phyloP scores from a whole-genome alignment of 306 rosid genomes.

The Lathyrus sativus region DNA sequence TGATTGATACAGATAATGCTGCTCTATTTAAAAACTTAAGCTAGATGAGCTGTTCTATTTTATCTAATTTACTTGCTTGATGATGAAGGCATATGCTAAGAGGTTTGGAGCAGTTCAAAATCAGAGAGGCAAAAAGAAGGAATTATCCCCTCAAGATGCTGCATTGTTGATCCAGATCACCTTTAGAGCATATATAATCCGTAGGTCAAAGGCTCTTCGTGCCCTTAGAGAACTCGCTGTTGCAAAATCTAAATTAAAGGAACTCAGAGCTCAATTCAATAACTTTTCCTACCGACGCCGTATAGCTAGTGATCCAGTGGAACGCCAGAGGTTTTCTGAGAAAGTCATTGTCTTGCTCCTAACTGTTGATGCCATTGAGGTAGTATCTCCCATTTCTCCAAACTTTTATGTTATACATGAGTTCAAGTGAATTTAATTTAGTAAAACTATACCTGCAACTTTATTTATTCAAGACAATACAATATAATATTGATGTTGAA shows the following conservation, averaged over 20 bases:
- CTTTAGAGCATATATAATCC: slow-evolving; percentile 77
- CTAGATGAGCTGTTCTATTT: slow-evolving; percentile 11
- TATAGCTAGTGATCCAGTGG: slow-evolving; percentile 64
- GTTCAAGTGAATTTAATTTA: not conserved
- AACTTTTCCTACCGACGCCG: slow-evolving; percentile 67
- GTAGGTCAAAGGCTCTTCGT: slow-evolving; percentile 78
- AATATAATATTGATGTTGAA: no score
- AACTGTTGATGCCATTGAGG: slow-evolving; percentile 92
- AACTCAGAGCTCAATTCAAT: slow-evolving; percentile 71
- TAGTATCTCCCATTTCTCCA: slow-evolving; percentile 28
- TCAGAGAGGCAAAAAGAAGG: slow-evolving; percentile 78
- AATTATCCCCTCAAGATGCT: slow-evolving; percentile 84
- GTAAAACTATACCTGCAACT: not conserved
- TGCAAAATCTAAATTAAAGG: slow-evolving; percentile 85
- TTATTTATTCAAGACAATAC: no score
- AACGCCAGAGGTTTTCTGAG: slow-evolving; percentile 80
- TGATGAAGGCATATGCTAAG: slow-evolving; percentile 73
- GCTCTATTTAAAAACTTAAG: not conserved
- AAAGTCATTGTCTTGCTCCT: slow-evolving; percentile 86
- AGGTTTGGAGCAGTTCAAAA: slow-evolving; percentile 57
- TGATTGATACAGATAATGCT: not conserved
- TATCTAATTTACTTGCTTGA: slow-evolving; percentile 32
- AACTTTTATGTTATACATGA: slow-evolving; percentile 10
- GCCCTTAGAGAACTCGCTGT: slow-evolving; percentile 80
- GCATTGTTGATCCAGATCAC: slow-evolving; percentile 72